phyloP scores from a whole-genome alignment of 768 basidiomycete species.

The Lactarius evosmus region DNA sequence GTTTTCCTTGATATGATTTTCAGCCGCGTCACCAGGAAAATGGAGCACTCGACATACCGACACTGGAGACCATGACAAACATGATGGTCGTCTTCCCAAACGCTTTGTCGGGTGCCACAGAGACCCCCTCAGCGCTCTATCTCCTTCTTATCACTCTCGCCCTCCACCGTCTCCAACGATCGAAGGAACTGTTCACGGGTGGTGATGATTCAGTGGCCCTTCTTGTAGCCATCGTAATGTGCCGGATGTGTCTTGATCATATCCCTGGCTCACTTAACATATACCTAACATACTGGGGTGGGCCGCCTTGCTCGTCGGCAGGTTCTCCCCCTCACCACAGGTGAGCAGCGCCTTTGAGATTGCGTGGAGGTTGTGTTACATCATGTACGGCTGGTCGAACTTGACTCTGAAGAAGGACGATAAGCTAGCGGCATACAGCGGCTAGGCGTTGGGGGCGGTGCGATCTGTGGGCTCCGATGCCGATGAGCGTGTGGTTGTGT shows the following conservation, averaged over 20 bases:
- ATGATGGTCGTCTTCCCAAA: constrained; percentile 79
- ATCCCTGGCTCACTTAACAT: constrained; percentile 77
- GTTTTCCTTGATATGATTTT: constrained; percentile 64
- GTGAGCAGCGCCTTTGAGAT: constrained; percentile 75
- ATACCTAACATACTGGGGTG: constrained; percentile 73
- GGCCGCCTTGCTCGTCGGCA: constrained; percentile 66
- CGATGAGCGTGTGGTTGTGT: constrained; percentile 59
- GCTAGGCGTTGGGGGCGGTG: too few species aligned
- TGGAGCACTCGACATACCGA: constrained; percentile 54
- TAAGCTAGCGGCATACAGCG: constrained; percentile 73
- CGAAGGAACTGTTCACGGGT: constrained; percentile 74
- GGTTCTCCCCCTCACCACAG: constrained; percentile 34
- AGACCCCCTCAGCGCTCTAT: constrained; percentile 34
- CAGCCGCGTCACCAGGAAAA: background rate
- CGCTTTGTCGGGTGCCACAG: constrained; percentile 32
- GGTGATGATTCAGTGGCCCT: constrained; percentile 83
- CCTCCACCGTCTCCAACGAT: constrained; percentile 57
- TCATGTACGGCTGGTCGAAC: constrained; percentile 98
- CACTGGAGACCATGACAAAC: constrained; percentile 88
- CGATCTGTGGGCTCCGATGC: too few species aligned
- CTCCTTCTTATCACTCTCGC: constrained; percentile 32
- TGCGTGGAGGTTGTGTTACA: constrained; percentile 97
- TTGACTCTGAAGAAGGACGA: constrained; percentile 99
- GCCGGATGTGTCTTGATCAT: constrained; percentile 63
- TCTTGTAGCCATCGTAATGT: constrained; percentile 59